Evolutionary conservation across 768 basidiomycete genomes (phyloP), one percentile per base, ranked within the genome.

Genomic region (Mycena chlorophos): DNA sequence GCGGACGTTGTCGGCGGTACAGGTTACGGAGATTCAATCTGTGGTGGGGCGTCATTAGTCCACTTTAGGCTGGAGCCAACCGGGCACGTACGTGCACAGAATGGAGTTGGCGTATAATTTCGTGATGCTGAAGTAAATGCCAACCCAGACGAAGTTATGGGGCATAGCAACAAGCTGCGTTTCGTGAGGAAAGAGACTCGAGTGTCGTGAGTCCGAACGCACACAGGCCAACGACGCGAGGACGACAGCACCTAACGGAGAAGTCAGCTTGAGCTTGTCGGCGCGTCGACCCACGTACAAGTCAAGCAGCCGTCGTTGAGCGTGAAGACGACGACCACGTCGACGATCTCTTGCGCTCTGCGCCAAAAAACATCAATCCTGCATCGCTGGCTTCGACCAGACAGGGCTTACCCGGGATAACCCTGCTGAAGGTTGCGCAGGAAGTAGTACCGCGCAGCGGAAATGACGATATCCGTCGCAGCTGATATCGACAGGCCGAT

Each of bases 401-500:
- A 28, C 30, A 30, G 19, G 23, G 29, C 55, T 34, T 29, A 56
- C 55, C 40, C 48, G n/a, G 49, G 22, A 40, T 56, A 55, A 26
- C 54, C 54, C 20, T 49, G 47, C 48, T 49, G 37, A 34, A 56
- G 55, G 31, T 56, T 42, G 26, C 56, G 56, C 25, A 57, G 56
- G 45, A 50, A 57, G 43, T 57, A 48, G 38, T 57, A 57, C n/a
- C 56, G 38, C 46, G 56, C 50, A 20, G 23, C 13, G 19, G 56
- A 57, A 34, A 57, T 51, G 25, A 52, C 43, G 4, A 57, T 47
- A 28, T 57, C 56, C 16, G 56, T 23, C 8, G 27, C 31, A n/a
- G 56, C 56, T 14, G 56, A 65, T 16, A 60, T 49, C 14, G 70
- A 34, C 31, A 67, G 26, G 8, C 45, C 45, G 45, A 13, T 10